A percentile compares a stretch with the other conserved stretches of the same genome.
Conservation (phyloP, 495 filamentous ascomycete genomes). For the Daldinia bambusicola region DNA sequence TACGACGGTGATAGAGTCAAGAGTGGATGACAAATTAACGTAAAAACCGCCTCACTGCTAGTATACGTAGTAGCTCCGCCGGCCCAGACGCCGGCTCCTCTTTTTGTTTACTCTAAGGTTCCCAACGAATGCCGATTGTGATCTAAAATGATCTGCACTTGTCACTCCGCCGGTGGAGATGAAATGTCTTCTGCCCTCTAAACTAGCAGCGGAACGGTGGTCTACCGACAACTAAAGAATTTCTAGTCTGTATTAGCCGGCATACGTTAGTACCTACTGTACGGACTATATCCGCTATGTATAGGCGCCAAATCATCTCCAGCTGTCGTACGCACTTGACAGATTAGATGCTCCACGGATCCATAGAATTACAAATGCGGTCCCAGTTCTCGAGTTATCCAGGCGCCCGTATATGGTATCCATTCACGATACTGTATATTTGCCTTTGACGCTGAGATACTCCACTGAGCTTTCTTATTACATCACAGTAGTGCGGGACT, state of each 20-base stretch:
- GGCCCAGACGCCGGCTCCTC: conserved; percentile 17
- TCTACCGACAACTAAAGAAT: conserved; percentile 14
- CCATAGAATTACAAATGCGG: conserved; percentile 8
- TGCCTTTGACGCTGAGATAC: neutral
- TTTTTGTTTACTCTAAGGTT: conserved; percentile 14
- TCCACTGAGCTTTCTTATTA: conserved; percentile 20
- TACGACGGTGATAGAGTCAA: conserved; percentile 13
- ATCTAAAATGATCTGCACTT: conserved; percentile 36
- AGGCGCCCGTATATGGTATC: conserved; percentile 3
- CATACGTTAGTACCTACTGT: conserved; percentile 7
- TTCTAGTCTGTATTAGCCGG: conserved; percentile 20
- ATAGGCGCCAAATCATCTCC: conserved; percentile 8
- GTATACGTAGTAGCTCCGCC: neutral
- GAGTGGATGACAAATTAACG: conserved; percentile 7
- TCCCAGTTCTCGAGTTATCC: neutral
- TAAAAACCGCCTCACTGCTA: conserved; percentile 9
- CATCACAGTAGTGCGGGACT: conserved; percentile 14
- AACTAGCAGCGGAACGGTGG: neutral
- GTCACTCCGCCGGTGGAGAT: conserved; percentile 26
- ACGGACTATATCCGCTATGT: conserved; percentile 9
- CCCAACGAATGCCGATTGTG: conserved; percentile 21
- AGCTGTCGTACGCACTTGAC: conserved; percentile 20
- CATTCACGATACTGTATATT: conserved; percentile 2
- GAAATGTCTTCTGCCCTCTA: neutral
- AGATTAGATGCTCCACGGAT: neutral